phyloP scores from a whole-genome alignment of 2,329 filamentous ascomycete genomes.

The Hymenoscyphus repandus region DNA sequence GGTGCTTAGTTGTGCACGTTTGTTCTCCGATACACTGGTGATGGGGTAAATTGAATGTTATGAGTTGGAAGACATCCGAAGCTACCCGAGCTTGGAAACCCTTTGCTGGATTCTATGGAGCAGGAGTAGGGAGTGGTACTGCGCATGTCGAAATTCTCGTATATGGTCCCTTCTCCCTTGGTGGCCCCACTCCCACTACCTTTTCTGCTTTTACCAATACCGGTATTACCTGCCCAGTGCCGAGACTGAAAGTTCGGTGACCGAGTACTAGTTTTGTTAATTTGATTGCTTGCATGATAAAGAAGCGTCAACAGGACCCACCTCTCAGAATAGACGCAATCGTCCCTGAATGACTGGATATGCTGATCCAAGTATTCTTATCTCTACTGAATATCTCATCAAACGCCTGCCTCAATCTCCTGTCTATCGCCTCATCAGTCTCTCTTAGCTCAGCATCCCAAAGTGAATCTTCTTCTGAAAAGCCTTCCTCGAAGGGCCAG shows the following conservation, averaged over 20 bases:
- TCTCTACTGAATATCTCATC: conserved; percentile 53
- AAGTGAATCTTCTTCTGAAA: conserved; percentile 50
- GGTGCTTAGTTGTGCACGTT: no score
- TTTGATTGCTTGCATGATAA: not conserved
- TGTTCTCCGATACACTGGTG: no score
- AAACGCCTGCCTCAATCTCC: conserved; percentile 43
- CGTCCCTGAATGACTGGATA: conserved; percentile 56
- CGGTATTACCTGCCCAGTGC: conserved; percentile 65
- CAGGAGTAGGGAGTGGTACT: not conserved
- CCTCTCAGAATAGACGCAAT: conserved; percentile 45
- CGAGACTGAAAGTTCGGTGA: conserved; percentile 56
- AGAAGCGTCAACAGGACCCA: conserved; percentile 8
- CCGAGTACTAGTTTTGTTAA: conserved; percentile 40
- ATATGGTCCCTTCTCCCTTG: conserved; percentile 4
- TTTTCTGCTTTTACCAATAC: conserved; percentile 58
- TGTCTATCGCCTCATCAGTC: conserved; percentile 42
- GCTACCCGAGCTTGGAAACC: no score
- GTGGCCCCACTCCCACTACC: conserved; percentile 16
- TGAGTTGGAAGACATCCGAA: no score
- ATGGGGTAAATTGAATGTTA: no score
- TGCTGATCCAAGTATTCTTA: conserved; percentile 49
- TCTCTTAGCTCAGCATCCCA: conserved; percentile 43
- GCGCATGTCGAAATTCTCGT: conserved; percentile 3
- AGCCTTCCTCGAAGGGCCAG: conserved; percentile 55
- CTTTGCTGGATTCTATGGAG: not conserved